Base-by-base conservation (phyloP, 768 basidiomycete species). In the Mycena maculata region DNA sequence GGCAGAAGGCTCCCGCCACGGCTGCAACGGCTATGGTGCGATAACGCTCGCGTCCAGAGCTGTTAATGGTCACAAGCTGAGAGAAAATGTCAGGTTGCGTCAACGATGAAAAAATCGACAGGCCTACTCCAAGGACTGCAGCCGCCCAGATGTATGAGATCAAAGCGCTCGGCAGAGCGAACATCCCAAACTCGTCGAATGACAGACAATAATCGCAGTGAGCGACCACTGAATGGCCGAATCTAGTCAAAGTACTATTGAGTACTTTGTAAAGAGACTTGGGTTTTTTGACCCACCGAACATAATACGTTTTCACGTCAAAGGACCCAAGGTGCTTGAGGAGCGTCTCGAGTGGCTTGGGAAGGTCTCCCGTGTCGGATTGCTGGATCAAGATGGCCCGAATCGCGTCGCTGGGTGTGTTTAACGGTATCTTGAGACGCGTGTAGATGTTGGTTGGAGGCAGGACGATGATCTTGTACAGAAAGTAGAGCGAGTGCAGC, bases 171-270 rank as follows among this genome's bases (percentile, higher is more conserved):
- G 90, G 86, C 27, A 91, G 73, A 9, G 86, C 83, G 73, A 85
- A 90, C 15, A 91, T 75, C 11, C 83, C 83, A 73, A 86, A 92
- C 63, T 93, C 91, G 28, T 84, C 75, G 55, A 82, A 82, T 16
- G 88, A 85, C 23, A 82, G 83, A 76, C 92, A 93, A 73, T 89
- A 87, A n/a, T 82, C 82, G 77, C 92, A 93, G 10, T 82, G 84
- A 48, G 87, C 80, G 18, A 93, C 76, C 6, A 87, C 85, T 28
- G 83, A 76, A 76, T 93, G 92, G 25, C 92, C 92, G 65, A 92
- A 91, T 62, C 92, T 92, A 68, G 16, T 18, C 72, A 15, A 70
- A 45, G n/a, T 22, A 13, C n/a, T n/a, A n/a, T n/a, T n/a, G n/a
- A 50, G 10, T 3, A 22, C 16, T 15, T 25, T 59, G 16, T 18